A percentile compares a stretch with the other conserved stretches of the same genome.
Conservation (phyloP, 768 basidiomycete species). For the Kwoniella heveanensis region DNA sequence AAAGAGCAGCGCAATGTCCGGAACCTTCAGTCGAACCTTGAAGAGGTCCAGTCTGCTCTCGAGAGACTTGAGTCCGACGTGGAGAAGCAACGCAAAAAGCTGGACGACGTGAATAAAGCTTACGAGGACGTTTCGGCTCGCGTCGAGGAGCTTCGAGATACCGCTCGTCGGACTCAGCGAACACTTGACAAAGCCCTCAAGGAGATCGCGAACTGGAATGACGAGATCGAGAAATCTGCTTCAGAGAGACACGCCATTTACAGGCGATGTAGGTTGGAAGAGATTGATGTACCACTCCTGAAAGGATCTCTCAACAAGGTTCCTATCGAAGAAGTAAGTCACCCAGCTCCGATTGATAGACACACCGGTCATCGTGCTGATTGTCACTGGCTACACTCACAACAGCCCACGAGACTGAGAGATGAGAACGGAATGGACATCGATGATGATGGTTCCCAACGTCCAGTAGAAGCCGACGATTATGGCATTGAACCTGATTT, state of each 20-base stretch:
- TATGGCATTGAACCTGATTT: conserved; percentile 92
- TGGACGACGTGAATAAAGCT: conserved; percentile 67
- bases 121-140: conserved; percentile 67
- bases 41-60: conserved; percentile 55
- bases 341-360: too few species aligned
- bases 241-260: conserved; percentile 84
- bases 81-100: conserved; percentile 60
- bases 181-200: conserved; percentile 83
- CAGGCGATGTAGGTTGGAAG: conserved; percentile 89
- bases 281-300: conserved; percentile 76
- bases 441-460: conserved; percentile 78
- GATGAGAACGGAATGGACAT: conserved; percentile 92
- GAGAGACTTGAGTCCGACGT: conserved; percentile 64
- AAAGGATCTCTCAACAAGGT: conserved; percentile 79
- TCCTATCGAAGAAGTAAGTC: conserved; percentile 74
- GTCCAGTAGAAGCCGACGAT: conserved; percentile 70
- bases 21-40: conserved; percentile 58
- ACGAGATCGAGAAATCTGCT: conserved; percentile 85
- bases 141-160: conserved; percentile 70
- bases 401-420: conserved; percentile 62
- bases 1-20: conserved; percentile 64
- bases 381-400: not conserved
- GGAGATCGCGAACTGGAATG: conserved; percentile 85
- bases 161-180: conserved; percentile 69
- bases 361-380: too few species aligned